Evolutionary conservation across 345 rosid genomes (phyloP), one percentile per base, ranked within the genome.

Genomic region (Alliaria petiolata): DNA sequence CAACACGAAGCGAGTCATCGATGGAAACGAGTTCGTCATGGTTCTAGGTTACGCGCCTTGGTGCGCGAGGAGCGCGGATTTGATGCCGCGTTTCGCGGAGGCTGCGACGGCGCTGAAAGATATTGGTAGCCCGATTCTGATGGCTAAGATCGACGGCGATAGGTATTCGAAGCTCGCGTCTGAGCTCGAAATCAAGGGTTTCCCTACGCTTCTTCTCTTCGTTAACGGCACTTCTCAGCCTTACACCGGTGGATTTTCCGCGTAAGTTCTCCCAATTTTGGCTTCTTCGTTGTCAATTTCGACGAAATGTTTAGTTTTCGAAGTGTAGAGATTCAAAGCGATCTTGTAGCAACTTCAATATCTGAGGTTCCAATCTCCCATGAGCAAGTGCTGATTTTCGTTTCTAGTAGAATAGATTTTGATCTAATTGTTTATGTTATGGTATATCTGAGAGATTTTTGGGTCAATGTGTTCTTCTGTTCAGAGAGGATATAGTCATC

Each of bases 121-220:
- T 65, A 46, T 82, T 31, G 85, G 83, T 26, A 86, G 85, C 62
- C 52, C 79, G 20, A 67, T 92, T 60, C 70, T 87, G 85, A 76
- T 92, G 96, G 85, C 96, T 51, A 92, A 92, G 74, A 81, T 92
- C 60, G 98, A 92, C 59, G 95, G 89, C 4, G 96, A 92, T 53
- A 80, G 96, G 71, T 83, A 85, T 65, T 76, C 87, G 0, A 86
- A 86, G 67, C 85, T 78, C 1, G 98, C 96, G 49, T 84, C 92
- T 6, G 19, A 22, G 62, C 83, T 90, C 39, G 83, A 71, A 22
- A 84, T 92, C 79, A 89, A 81, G 43, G 96, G 95, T 19, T 90
- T 88, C 71, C 96, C 96, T 26, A 90, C 91, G 57, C 64, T 92
- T 82, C 82, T 92, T 65, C 81, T 92, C 58, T 92, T 89, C 70